Base-by-base conservation (phyloP, 1,139 yeast species). In the Zygotorulaspora mrakii region DNA sequence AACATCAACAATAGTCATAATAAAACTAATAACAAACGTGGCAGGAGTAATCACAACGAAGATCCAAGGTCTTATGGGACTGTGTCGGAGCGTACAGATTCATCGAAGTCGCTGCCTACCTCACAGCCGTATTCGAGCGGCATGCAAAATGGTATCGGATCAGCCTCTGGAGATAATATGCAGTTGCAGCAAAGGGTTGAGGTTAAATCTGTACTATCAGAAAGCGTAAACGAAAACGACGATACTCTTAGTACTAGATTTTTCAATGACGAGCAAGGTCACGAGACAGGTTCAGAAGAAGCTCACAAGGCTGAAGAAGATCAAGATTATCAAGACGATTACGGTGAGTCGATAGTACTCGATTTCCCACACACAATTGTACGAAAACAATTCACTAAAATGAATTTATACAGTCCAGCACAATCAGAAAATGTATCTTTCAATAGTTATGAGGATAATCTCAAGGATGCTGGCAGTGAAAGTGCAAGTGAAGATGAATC, bases 271-370 rank as follows among this genome's bases (percentile, higher is more conserved):
- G 21, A 17, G 22, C 6, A 20, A n/a, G n/a, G n/a, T n/a, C n/a
- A n/a, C n/a, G n/a, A n/a, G n/a, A n/a, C n/a, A n/a, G n/a, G n/a
- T n/a, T n/a, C n/a, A n/a, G n/a, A n/a, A n/a, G n/a, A n/a, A 20
- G 10, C 23, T 20, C 9, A 20, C 7, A 20, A 20, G 23, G 10
- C 10, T 10, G 27, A 24, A 11, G 6, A 24, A n/a, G 27, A 24
- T n/a, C 13, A 24, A 9, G 6, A 6, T 20, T 6, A 9, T 20
- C 22, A 6, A 20, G 44, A 37, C 13, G 40, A 37, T 4, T 47
- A 40, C 13, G 50, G 42, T 12, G 47, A 49, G 23, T 52, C 55
- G 4, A 48, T 55, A n/a, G 57, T 50, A 4, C 37, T 56, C 13
- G 46, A 54, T 39, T 56, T 56, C 33, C 31, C 53, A 11, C 40